Evolutionary conservation across 1,139 yeast genomes (phyloP).

Genomic region (Protomyces inundatus): DNA sequence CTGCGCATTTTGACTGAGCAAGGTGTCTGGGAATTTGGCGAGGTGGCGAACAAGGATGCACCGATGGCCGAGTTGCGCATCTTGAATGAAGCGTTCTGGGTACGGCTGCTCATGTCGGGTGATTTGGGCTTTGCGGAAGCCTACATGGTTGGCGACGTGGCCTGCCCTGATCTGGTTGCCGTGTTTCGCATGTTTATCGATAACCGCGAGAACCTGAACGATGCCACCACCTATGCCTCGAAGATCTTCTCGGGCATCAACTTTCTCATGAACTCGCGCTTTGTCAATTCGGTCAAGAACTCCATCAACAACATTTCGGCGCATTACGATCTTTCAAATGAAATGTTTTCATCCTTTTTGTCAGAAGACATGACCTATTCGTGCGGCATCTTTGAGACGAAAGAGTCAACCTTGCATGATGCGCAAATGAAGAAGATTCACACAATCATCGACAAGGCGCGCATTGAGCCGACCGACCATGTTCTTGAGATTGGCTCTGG

Average conservation of each 20-base stretch:
- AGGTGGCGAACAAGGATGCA: constrained; percentile 10
- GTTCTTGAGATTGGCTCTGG: constrained; percentile 25
- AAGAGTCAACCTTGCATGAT: constrained; percentile 15
- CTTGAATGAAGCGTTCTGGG: constrained; percentile 23
- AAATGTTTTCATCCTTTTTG: constrained; percentile 22
- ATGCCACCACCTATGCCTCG: constrained; percentile 24
- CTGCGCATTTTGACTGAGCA: constrained; percentile 16
- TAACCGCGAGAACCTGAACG: constrained; percentile 20
- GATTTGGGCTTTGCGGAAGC: constrained; percentile 25
- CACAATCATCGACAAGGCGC: constrained; percentile 16
- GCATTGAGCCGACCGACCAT: constrained; percentile 14
- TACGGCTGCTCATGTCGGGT: constrained; percentile 21
- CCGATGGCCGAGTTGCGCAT: constrained; percentile 20
- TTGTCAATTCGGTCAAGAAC: constrained; percentile 24
- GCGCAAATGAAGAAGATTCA: constrained; percentile 21
- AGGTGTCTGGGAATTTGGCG: constrained; percentile 25
- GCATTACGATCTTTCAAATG: constrained; percentile 22
- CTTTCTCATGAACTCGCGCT: constrained; percentile 22
- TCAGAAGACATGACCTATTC: constrained; percentile 26
- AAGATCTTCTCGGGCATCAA: constrained; percentile 26
- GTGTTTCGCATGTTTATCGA: constrained; percentile 22
- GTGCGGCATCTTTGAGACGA: constrained; percentile 15
- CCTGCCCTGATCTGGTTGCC: constrained; percentile 23
- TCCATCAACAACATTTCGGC: constrained; percentile 26
- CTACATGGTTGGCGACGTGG: constrained; percentile 24